A percentile compares a stretch with the other conserved stretches of the same genome.
These are phyloP conservation scores for Pythium sp. DNA, from an alignment of 352 stramenopile species.

Conservation along the genomic window DNA sequence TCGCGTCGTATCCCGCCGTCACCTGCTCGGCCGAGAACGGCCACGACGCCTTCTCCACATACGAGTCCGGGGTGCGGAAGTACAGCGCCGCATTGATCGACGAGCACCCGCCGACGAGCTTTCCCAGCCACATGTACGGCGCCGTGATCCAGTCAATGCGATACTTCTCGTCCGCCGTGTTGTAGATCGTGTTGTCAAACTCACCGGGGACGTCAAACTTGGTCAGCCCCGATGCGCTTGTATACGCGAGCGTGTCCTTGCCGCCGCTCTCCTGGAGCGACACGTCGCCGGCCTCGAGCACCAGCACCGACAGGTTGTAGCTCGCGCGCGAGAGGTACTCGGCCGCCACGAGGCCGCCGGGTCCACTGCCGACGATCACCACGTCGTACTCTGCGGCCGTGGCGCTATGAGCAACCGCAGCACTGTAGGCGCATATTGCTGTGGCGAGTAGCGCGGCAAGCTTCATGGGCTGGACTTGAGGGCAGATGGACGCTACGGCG, in stretches of 20 bases:
- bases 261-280: conserved; percentile 47
- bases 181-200: conserved; percentile 55
- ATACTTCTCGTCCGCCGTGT: conserved; percentile 38
- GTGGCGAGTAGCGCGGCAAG: neutral
- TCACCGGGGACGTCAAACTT: conserved; percentile 73
- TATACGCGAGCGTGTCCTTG: conserved; percentile 44
- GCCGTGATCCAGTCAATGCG: conserved; percentile 39
- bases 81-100: conserved; percentile 81
- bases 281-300: conserved; percentile 30
- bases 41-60: conserved; percentile 36
- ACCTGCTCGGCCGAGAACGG: conserved; percentile 52
- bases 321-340: conserved; percentile 37
- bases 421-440: neutral
- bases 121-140: conserved; percentile 55
- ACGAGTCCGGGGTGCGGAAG: conserved; percentile 59
- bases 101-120: conserved; percentile 73
- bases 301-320: conserved; percentile 25
- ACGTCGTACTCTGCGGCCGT: conserved; percentile 38
- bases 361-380: conserved; percentile 53
- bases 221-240: conserved; percentile 33
- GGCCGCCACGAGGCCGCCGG: conserved; percentile 51
- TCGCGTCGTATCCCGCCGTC: conserved; percentile 47
- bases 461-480: neutral
- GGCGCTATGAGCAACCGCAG: neutral
- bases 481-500: neutral